These are phyloP conservation scores for Achaetomiella virescens DNA, from an alignment of 495 filamentous ascomycete species.

Conservation along the genomic window DNA sequence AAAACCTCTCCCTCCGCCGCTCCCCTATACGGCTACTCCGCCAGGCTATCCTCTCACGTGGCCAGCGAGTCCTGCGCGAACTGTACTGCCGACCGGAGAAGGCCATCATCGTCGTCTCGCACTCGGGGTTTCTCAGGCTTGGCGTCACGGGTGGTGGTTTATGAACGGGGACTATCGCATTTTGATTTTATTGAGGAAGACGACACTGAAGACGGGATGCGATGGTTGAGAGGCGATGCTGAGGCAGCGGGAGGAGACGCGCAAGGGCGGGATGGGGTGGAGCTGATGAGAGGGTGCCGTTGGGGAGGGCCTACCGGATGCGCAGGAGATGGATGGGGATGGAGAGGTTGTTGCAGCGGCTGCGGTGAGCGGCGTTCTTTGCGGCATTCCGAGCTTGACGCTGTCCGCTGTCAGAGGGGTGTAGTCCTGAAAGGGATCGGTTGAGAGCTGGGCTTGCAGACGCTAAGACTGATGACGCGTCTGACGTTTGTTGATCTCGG, in stretches of 20 bases:
- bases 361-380: too few relatives aligned
- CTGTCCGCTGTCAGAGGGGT: too few relatives aligned
- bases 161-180: constrained; percentile 58
- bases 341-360: too few relatives aligned
- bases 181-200: constrained; percentile 47
- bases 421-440: too few relatives aligned
- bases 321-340: background rate
- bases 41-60: constrained; percentile 43
- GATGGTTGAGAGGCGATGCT: constrained; percentile 6
- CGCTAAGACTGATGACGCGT: too few relatives aligned
- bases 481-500: too few relatives aligned
- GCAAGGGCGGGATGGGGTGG: constrained; percentile 17
- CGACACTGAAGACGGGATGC: constrained; percentile 18
- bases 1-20: constrained; percentile 42
- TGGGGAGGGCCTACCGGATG: constrained; percentile 18
- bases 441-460: too few relatives aligned
- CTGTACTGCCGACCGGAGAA: constrained; percentile 51
- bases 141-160: constrained; percentile 44
- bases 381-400: too few relatives aligned
- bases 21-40: constrained; percentile 42
- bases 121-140: constrained; percentile 51
- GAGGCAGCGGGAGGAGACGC: constrained; percentile 15
- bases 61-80: constrained; percentile 39
- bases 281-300: constrained; percentile 11
- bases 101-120: constrained; percentile 53